Percentiles rank a stretch among this genome's conserved stretches.
These are phyloP conservation scores for Quercus lobata DNA, from an alignment of 331 rosid genomes.

Conservation along the genomic window DNA sequence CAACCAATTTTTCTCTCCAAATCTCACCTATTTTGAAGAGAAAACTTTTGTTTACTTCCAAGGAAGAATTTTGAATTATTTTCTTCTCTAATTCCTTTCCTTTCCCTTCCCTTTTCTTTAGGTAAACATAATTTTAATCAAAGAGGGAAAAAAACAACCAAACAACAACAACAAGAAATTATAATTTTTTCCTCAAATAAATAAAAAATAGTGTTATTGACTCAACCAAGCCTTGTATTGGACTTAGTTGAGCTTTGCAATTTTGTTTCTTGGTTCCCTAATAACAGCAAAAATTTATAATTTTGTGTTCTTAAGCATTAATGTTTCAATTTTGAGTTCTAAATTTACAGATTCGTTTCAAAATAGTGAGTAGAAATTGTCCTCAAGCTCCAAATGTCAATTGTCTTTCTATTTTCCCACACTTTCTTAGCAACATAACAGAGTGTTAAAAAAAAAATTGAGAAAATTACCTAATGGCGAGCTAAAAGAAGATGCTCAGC, in stretches of 20 bases:
- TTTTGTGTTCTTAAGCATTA: neutral
- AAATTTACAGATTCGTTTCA: neutral
- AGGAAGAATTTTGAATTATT: no score
- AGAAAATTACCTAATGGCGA: slow-evolving; percentile 49
- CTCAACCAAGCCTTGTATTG: neutral
- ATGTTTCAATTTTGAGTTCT: neutral
- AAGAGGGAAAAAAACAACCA: no score
- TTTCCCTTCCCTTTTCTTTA: no score
- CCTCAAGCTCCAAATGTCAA: neutral
- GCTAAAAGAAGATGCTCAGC: slow-evolving; percentile 85
- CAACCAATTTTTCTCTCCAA: no score
- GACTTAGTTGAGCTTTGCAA: neutral
- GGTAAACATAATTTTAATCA: no score
- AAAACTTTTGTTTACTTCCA: no score
- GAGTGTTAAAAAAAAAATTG: neutral
- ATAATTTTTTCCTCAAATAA: no score
- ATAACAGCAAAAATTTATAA: no score
- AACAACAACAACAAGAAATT: no score
- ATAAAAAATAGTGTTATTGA: neutral
- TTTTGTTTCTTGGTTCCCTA: neutral
- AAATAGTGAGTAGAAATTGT: neutral
- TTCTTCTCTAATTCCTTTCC: no score
- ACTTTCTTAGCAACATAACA: neutral
- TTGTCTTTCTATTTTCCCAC: neutral
- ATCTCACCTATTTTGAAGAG: no score